Base-by-base conservation (phyloP, 2,329 filamentous ascomycete species). In the Ophiocordyceps camponoti-leonardi region DNA sequence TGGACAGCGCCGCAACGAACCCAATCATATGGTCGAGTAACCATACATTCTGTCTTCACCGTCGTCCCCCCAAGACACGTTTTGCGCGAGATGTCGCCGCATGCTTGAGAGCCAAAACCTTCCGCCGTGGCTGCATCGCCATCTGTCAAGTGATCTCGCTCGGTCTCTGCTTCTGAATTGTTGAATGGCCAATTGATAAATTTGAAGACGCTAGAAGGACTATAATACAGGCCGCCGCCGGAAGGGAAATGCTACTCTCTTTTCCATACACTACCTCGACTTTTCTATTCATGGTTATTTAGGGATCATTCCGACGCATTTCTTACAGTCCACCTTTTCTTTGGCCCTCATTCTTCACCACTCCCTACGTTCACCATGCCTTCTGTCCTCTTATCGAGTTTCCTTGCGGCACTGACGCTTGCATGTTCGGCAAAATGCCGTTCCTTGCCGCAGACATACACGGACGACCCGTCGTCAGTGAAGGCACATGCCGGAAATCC, bases 401-500 rank as follows among this genome's bases (percentile, higher is more conserved):
- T 39, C 6, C 18, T 39, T 2, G 12, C 35, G 35, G 10, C 20
- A 39, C 35, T 39, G n/a, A 19, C 35, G 4, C 35, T 39, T 39
- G 35, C n/a, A 4, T 12, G 11, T 39, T 39, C 35, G 35, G 20
- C 35, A 19, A n/a, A 19, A 39, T 39, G 35, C 35, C 18, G 35
- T 7, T 19, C 35, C n/a, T 39, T 39, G 18, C 35, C n/a, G n/a
- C 18, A n/a, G 3, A 19, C 4, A 13, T 4, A 41, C 6, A 54
- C 58, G 7, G 44, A 52, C 18, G 30, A 37, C 3, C 18, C 45
- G 28, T 31, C 35, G 18, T 41, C 48, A 19, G n/a, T 39, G 5
- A 39, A 39, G 6, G 10, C 43, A 42, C 43, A 43, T 35, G 19
- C 22, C 54, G 23, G 43, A 56, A 54, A 43, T 51, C 14, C 42